A percentile compares a stretch with the other conserved stretches of the same genome.
phyloP scores from a whole-genome alignment of 352 stramenopile species.

The Phytophthora sansomeana region DNA sequence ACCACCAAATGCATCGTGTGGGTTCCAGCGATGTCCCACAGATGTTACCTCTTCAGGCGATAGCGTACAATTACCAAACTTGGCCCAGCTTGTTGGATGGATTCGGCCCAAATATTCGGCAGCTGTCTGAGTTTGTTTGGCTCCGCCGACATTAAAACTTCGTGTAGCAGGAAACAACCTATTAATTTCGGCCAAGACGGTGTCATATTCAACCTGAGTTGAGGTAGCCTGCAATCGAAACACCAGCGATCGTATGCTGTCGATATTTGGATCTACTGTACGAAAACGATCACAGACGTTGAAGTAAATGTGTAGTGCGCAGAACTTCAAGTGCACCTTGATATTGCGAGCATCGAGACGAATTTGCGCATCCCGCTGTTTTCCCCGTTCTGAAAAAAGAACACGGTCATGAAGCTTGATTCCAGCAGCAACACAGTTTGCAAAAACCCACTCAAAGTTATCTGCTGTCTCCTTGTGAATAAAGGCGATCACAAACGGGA shows the following conservation, averaged over 20 bases:
- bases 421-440: too few species aligned
- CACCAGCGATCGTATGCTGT: not conserved
- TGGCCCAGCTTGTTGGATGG: not conserved
- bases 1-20: not conserved
- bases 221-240: not conserved
- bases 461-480: too few species aligned
- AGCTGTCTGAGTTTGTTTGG: not conserved
- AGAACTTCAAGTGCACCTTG: not conserved
- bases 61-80: not conserved
- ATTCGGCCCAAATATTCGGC: not conserved
- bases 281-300: not conserved
- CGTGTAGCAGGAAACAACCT: not conserved
- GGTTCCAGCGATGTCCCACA: not conserved
- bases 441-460: too few species aligned
- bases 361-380: too few species aligned
- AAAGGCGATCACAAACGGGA: too few species aligned
- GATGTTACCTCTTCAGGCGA: not conserved
- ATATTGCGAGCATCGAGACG: too few species aligned
- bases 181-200: too few species aligned
- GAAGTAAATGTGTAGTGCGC: not conserved
- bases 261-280: conserved; percentile 1
- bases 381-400: too few species aligned
- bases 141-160: not conserved
- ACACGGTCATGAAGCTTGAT: too few species aligned
- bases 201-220: not conserved